These are phyloP conservation scores for Scalesia atractyloides DNA, from an alignment of 129 eudicot species.

Conservation along the genomic window DNA sequence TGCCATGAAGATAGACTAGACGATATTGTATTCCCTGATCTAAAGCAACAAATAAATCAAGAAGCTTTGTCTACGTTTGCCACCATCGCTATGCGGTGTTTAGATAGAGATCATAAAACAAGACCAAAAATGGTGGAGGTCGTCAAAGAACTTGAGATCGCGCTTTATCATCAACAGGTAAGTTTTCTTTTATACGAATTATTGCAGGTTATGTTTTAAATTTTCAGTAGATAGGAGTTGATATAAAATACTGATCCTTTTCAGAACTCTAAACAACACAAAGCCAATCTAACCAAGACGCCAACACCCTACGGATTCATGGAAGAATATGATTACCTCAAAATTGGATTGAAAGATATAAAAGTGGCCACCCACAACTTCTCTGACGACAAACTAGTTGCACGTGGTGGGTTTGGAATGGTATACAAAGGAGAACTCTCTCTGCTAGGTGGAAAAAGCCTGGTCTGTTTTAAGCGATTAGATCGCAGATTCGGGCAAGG, in stretches of 20 bases:
- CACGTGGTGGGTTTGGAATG: neutral
- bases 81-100: neutral
- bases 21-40: conserved; percentile 16
- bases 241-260: neutral
- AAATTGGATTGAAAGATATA: conserved; percentile 13
- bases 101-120: neutral
- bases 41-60: conserved; percentile 14
- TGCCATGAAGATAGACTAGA: conserved; percentile 8
- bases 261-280: conserved; percentile 2
- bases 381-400: neutral
- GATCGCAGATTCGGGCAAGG: conserved; percentile 22
- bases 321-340: conserved; percentile 9
- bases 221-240: neutral
- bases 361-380: conserved; percentile 9
- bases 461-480: conserved; percentile 18
- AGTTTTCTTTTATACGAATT: neutral
- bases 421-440: conserved; percentile 14
- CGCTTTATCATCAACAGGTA: conserved; percentile 15
- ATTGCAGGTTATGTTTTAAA: neutral
- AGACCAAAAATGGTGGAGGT: conserved; percentile 11
- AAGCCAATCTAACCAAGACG: neutral
- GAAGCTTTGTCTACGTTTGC: conserved; percentile 1
- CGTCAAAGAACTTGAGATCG: conserved; percentile 2
- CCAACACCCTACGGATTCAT: neutral
- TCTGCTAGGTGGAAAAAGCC: neutral